phyloP scores from a whole-genome alignment of 1,284 basidiomycete species.

The Moesziomyces globuligerus region DNA sequence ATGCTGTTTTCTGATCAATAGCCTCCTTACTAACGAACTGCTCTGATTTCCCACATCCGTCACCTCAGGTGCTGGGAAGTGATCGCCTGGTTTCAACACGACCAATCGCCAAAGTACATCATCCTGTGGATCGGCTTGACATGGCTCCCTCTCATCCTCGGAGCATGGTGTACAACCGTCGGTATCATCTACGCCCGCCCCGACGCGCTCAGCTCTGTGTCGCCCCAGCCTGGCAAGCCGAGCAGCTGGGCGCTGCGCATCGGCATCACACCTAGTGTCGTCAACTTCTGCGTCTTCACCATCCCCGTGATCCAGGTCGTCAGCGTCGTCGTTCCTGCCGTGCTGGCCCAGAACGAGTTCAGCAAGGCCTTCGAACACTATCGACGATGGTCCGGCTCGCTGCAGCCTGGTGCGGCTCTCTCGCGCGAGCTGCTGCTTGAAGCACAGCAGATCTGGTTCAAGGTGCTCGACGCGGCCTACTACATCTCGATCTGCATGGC shows the following conservation, averaged over 20 bases:
- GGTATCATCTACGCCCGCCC: conserved; percentile 35
- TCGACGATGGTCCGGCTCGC: conserved; percentile 10
- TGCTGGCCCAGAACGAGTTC: conserved; percentile 15
- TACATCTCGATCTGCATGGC: conserved; percentile 30
- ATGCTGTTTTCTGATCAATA: neutral
- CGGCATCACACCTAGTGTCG: conserved; percentile 27
- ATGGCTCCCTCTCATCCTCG: conserved; percentile 36
- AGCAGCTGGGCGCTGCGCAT: conserved; percentile 16
- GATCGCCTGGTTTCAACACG: conserved; percentile 25
- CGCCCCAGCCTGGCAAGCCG: conserved; percentile 31
- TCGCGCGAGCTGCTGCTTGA: conserved; percentile 28
- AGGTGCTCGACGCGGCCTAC: conserved; percentile 28
- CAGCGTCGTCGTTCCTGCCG: conserved; percentile 27
- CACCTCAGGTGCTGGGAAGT: conserved; percentile 25
- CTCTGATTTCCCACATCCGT: too few species aligned
- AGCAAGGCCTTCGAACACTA: conserved; percentile 15
- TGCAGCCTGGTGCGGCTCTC: conserved; percentile 8
- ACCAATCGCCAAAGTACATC: conserved; percentile 21
- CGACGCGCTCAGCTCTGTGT: conserved; percentile 29
- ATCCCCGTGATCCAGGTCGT: conserved; percentile 23
- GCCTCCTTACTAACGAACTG: too few species aligned
- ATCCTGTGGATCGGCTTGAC: conserved; percentile 31
- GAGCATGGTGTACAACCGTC: conserved; percentile 28
- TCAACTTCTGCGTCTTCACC: conserved; percentile 24
- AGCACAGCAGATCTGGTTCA: conserved; percentile 39